phyloP scores from a whole-genome alignment of 148 eudicot genomes.

The Cornus florida region DNA sequence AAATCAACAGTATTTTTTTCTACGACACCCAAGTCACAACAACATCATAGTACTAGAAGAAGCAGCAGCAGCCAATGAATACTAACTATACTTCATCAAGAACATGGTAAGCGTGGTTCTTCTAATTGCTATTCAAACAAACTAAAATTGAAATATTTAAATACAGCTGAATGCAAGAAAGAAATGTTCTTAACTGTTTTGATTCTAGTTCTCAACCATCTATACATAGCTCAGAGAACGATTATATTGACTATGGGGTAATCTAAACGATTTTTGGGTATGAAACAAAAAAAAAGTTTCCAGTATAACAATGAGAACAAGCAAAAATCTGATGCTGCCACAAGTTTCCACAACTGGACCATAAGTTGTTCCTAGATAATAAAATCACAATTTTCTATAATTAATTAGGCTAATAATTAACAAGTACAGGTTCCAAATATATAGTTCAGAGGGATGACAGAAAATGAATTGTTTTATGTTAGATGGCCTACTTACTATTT shows the following conservation, averaged over 20 bases:
- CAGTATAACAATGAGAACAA: neutral
- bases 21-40: neutral
- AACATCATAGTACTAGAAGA: neutral
- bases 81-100: neutral
- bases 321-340: neutral
- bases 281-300: neutral
- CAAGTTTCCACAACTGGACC: neutral
- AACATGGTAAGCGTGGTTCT: neutral
- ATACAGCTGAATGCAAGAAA: neutral
- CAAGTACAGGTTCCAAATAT: neutral
- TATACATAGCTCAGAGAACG: neutral
- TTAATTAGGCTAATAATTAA: neutral
- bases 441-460: neutral
- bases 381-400: neutral
- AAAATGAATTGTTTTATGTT: neutral
- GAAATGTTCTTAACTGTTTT: neutral
- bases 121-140: too few species aligned
- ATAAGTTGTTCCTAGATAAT: neutral
- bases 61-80: neutral
- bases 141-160: too few species aligned
- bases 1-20: neutral
- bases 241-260: neutral
- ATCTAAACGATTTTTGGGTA: neutral
- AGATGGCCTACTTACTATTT: constrained; percentile 25
- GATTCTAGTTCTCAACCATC: neutral